Conservation (phyloP, 169 alveolate genomes). For the Amoebophrya sp. region DNA sequence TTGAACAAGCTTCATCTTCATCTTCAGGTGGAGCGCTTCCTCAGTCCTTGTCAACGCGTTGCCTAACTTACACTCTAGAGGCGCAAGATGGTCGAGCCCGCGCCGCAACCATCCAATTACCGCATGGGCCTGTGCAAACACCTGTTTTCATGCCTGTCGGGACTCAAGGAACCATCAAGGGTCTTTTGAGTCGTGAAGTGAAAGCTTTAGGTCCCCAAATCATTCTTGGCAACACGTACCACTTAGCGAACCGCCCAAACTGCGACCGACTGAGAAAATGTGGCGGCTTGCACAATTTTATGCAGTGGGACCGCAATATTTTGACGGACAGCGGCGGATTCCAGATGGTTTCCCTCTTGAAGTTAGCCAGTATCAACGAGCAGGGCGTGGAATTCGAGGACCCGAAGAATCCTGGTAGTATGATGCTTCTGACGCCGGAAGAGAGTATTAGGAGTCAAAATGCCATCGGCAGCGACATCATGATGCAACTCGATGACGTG, state of each 20-base stretch:
- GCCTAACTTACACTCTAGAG: constrained; percentile 30
- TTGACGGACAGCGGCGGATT: constrained; percentile 98
- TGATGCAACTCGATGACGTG: constrained; percentile 98
- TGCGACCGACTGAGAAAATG: constrained; percentile 71
- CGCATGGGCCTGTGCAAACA: constrained; percentile 90
- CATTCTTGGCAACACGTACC: constrained; percentile 92
- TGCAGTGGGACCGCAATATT: constrained; percentile 83
- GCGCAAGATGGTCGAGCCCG: constrained; percentile 74
- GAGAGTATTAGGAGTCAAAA: constrained; percentile 76
- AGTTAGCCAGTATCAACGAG: constrained; percentile 69
- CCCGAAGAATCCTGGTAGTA: constrained; percentile 39
- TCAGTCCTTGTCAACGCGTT: background rate
- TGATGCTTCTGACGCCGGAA: constrained; percentile 90
- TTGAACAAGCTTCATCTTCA: too few relatives aligned
- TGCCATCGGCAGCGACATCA: constrained; percentile 73
- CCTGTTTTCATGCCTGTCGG: constrained; percentile 99
- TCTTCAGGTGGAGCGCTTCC: too few relatives aligned
- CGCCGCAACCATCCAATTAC: constrained; percentile 79
- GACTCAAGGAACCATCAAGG: constrained; percentile 88
- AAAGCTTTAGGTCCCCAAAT: constrained; percentile 71
- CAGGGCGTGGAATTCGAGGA: constrained; percentile 89
- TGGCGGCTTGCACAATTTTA: constrained; percentile 88
- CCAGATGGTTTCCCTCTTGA: constrained; percentile 42
- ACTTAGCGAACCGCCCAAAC: constrained; percentile 91
- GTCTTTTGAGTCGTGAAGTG: constrained; percentile 61